Evolutionary conservation across 2,329 filamentous ascomycete genomes (phyloP).

Genomic region (Ophiostoma sp.): DNA sequence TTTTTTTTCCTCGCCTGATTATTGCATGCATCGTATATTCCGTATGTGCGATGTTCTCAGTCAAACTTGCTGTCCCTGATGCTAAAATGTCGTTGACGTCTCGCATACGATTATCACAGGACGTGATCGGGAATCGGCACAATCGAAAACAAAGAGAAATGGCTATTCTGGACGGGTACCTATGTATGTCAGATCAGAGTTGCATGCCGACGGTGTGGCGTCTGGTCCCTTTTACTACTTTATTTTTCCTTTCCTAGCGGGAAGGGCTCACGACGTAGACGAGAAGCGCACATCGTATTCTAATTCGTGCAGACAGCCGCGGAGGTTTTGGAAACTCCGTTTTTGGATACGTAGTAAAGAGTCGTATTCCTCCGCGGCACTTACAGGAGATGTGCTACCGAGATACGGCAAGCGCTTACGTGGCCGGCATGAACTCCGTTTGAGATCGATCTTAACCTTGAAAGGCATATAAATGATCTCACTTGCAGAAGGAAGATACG

Average conservation of each 20-base stretch:
- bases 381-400: background rate
- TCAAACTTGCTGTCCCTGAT: background rate
- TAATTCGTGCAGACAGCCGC: background rate
- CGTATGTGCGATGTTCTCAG: background rate
- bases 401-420: background rate
- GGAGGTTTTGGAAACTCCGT: background rate
- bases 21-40: background rate
- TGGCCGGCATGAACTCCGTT: background rate
- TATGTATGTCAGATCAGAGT: background rate
- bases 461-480: background rate
- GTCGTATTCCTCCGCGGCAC: slow-evolving; percentile 13
- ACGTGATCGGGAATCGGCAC: background rate
- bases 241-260: background rate
- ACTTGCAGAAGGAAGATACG: background rate
- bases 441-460: background rate
- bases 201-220: background rate
- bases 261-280: background rate
- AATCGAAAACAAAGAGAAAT: background rate
- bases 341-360: background rate
- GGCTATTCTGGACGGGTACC: background rate
- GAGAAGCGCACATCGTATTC: background rate
- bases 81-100: background rate
- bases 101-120: background rate
- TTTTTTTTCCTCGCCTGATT: background rate
- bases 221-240: background rate